Base-by-base conservation (phyloP, 106 monocot species). In the Dendrobium nobile region DNA sequence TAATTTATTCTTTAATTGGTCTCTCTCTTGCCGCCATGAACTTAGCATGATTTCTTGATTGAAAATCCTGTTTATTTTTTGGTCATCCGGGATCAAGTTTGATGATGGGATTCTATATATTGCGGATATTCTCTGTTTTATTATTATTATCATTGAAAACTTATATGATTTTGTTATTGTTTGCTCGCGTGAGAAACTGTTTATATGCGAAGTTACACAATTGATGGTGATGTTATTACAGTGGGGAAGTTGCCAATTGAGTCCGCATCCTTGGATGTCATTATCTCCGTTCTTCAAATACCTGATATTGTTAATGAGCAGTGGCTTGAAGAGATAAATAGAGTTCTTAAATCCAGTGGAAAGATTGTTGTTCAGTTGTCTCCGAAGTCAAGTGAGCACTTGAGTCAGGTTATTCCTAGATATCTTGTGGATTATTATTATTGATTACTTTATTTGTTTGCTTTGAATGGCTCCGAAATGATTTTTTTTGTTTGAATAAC, bases 341-440 rank as follows among this genome's bases (percentile, higher is more conserved):
- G 94, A 74, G 87, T 94, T 64, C 67, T 94, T 58, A 92, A 92
- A 79, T 92, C 94, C 72, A 90, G 92, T 72, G 88, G 92, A 4
- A 84, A 81, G 73, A 41, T 92, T 61, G 7, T 88, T 28, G 55
- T 88, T 1, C 94, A 94, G 78, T 26, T 61, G 48, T 79, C 27
- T 79, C 54, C 82, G 9, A 4, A 44, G 26, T 54, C 56, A 31
- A 47, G 11, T 16, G 84, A 91, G 48, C 75, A 20, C 20, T 26
- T 75, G 41, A 47, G 78, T 47, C 84, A 91, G 90, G 95, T 90
- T 79, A 31, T 68, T 19, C 24, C 22, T 2, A n/a, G 9, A 70
- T 70, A 11, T 70, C n/a, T 13, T 70, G 2, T 70, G 9, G 16
- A 54, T 20, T 7, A 59, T 82, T 15, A 58, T 47, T 4, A 0